Evolutionary conservation across 2,329 filamentous ascomycete species (phyloP).

Genomic region (Penicillium sp.): DNA sequence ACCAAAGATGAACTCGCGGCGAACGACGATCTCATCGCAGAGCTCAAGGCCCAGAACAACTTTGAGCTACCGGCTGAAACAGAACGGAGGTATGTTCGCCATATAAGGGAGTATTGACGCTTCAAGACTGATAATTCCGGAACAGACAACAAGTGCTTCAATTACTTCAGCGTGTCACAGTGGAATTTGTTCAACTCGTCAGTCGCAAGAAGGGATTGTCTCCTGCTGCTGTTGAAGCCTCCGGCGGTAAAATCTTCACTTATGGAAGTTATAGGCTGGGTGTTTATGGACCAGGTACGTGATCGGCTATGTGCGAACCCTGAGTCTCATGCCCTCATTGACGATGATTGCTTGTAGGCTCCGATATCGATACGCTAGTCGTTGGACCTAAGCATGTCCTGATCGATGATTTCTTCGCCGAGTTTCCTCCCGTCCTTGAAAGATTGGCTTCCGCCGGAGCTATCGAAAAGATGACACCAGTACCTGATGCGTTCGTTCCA

Average conservation of each 20-base stretch:
- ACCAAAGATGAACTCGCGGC: conserved; percentile 73
- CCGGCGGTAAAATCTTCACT: conserved; percentile 89
- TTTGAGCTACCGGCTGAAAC: conserved; percentile 85
- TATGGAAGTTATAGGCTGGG: conserved; percentile 95
- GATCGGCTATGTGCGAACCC: not conserved
- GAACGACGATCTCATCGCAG: conserved; percentile 76
- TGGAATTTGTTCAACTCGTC: conserved; percentile 83
- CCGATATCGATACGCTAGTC: conserved; percentile 95
- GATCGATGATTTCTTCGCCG: conserved; percentile 86
- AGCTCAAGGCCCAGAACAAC: conserved; percentile 84
- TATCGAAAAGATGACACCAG: conserved; percentile 79
- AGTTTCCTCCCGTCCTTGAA: conserved; percentile 77
- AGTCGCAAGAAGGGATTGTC: conserved; percentile 72
- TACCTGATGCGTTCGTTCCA: conserved; percentile 88
- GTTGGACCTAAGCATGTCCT: conserved; percentile 86
- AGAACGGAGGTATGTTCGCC: conserved; percentile 65
- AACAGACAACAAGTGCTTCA: conserved; percentile 68
- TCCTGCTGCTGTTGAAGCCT: conserved; percentile 73
- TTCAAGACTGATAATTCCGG: conserved; percentile 4
- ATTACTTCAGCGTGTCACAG: conserved; percentile 73
- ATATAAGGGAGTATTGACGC: not conserved
- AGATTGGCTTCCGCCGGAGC: conserved; percentile 74
- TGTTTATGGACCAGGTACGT: conserved; percentile 75
- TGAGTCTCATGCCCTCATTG: not conserved
- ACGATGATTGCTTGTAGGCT: conserved; percentile 55